Conservation (phyloP, 345 rosid species). For the Bruguiera parviflora region DNA sequence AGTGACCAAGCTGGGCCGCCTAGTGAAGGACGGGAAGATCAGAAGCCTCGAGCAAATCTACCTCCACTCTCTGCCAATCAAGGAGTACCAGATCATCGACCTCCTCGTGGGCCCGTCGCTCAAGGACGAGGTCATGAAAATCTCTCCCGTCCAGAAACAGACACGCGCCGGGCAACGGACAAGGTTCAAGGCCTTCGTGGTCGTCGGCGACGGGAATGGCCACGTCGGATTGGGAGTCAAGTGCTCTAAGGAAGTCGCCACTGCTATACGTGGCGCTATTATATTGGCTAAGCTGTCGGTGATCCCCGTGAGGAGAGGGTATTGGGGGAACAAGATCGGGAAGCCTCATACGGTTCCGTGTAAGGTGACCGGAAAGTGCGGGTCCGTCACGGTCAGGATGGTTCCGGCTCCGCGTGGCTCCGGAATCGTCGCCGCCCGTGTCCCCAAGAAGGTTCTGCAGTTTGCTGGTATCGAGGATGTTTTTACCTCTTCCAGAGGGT, state of each 20-base stretch:
- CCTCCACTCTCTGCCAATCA: constrained; percentile 75
- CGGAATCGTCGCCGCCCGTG: constrained; percentile 83
- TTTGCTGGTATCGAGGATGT: constrained; percentile 84
- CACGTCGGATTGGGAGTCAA: constrained; percentile 74
- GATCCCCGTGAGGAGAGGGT: constrained; percentile 66
- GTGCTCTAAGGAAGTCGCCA: constrained; percentile 67
- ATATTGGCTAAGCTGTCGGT: constrained; percentile 65
- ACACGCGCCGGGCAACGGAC: constrained; percentile 81
- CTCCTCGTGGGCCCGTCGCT: constrained; percentile 53
- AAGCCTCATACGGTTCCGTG: constrained; percentile 70
- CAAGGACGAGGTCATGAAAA: constrained; percentile 95
- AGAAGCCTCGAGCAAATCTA: constrained; percentile 61
- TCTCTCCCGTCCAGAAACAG: constrained; percentile 90
- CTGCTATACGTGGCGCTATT: constrained; percentile 63
- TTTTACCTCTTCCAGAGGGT: constrained; percentile 74
- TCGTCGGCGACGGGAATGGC: constrained; percentile 62
- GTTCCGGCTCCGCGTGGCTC: constrained; percentile 83
- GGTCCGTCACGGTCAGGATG: constrained; percentile 67
- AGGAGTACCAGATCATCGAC: constrained; percentile 85
- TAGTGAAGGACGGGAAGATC: constrained; percentile 51
- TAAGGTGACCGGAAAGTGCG: constrained; percentile 73
- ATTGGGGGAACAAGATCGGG: constrained; percentile 82
- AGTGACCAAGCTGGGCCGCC: constrained; percentile 84
- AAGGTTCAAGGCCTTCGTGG: constrained; percentile 70
- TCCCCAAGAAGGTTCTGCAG: constrained; percentile 86